These are phyloP conservation scores for Rhizoclosmatium globosum DNA, from an alignment of 192 early-diverging fungal genomes.

Conservation along the genomic window DNA sequence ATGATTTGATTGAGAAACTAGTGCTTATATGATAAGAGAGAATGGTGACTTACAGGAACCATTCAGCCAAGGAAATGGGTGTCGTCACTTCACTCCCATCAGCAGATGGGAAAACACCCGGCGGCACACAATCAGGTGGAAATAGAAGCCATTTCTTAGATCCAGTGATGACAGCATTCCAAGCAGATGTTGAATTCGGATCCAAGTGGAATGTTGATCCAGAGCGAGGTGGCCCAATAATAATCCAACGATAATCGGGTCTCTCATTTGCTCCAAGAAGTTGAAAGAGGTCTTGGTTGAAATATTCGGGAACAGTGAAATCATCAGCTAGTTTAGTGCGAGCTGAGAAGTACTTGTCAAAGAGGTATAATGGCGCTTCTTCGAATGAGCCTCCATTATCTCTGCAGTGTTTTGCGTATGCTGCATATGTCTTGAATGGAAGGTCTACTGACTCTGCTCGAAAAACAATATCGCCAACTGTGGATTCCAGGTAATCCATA, in stretches of 20 bases:
- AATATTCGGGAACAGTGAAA: constrained; percentile 68
- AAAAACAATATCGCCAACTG: constrained; percentile 55
- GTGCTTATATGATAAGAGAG: no score
- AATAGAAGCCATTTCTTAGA: constrained; percentile 78
- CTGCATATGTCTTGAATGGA: constrained; percentile 60
- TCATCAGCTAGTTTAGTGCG: constrained; percentile 59
- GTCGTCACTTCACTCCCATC: constrained; percentile 77
- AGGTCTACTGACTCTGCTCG: constrained; percentile 73
- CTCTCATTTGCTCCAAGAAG: constrained; percentile 57
- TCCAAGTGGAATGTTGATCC: constrained; percentile 78
- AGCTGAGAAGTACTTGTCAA: constrained; percentile 69
- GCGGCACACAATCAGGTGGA: constrained; percentile 71
- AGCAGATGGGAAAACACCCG: constrained; percentile 70
- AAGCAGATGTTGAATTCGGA: constrained; percentile 76
- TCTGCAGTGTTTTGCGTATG: constrained; percentile 51
- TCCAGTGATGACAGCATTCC: constrained; percentile 77
- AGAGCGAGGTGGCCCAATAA: constrained; percentile 70
- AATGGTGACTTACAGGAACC: constrained; percentile 51
- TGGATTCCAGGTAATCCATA: constrained; percentile 55
- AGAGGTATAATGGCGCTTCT: constrained; percentile 73
- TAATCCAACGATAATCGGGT: constrained; percentile 77
- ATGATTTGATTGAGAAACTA: no score
- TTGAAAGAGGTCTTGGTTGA: constrained; percentile 69
- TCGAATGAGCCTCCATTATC: constrained; percentile 48
- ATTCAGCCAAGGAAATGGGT: constrained; percentile 74